Base-by-base conservation (phyloP, 2,329 filamentous ascomycete genomes). In the Fusarium albidum region DNA sequence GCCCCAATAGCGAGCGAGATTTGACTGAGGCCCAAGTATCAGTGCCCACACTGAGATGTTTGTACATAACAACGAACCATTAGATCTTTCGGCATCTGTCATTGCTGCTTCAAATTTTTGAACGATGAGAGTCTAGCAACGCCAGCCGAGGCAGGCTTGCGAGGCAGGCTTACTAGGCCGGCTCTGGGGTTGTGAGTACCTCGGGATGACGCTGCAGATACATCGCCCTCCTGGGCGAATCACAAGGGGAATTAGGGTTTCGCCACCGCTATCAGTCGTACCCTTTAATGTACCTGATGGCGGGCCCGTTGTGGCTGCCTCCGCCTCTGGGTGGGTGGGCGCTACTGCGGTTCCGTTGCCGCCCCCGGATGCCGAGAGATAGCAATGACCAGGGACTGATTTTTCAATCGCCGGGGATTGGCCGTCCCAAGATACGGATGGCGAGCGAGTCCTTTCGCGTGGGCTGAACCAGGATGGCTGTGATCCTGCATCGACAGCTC, bases 281-380 rank as follows among this genome's bases (percentile, higher is more conserved):
- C 35, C 46, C 15, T 21, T 14, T 21, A n/a, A 34, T 35, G 40
- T 38, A 32, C 21, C 37, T 27, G 46, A 42, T 42, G 42, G 46
- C 37, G 25, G 37, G 26, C 35, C 45, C 15, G 35, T 28, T 49
- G 39, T 42, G 39, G 39, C 52, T 54, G 52, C 37, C 29, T 61
- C 32, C n/a, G n/a, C n/a, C n/a, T n/a, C n/a, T n/a, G n/a, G n/a
- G n/a, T 10, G 39, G 28, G 39, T 35, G 45, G 53, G 54, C 37
- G 39, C 44, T 35, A 14, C 38, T 47, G 56, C 41, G 44, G 42
- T 52, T 61, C 56, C 56, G 48, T 49, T 46, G 52, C 48, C 28
- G 33, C 45, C 45, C 50, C 55, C 52, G 46, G 55, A 49, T 61
- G 42, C 58, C 40, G 54, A 50, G 51, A 56, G 46, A 59, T 57